Evolutionary conservation across 805 yeast genomes (phyloP).

Genomic region (Debaryomyces tyrocola): DNA sequence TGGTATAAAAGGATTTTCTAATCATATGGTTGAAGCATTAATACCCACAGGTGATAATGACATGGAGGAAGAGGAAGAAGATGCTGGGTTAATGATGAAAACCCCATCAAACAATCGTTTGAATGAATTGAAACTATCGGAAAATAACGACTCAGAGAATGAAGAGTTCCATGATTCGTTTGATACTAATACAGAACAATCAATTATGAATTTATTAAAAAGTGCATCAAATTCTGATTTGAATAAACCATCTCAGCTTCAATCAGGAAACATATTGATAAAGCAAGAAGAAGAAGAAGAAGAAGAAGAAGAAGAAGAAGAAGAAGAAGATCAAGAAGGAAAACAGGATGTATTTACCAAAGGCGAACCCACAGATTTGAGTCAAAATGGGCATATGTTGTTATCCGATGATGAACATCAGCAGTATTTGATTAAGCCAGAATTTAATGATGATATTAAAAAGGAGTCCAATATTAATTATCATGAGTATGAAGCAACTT

Average conservation of each 20-base stretch:
- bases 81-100: conserved; percentile 4
- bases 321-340: not conserved
- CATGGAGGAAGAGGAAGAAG: conserved; percentile 12
- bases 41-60: conserved; percentile 18
- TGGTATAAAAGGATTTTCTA: conserved; percentile 44
- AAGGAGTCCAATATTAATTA: not conserved
- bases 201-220: conserved; percentile 39
- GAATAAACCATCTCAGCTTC: not conserved
- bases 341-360: not conserved
- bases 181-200: conserved; percentile 38
- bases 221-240: conserved; percentile 12
- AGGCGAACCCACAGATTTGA: not conserved
- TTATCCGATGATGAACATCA: not conserved
- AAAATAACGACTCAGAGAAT: conserved; percentile 5
- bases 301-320: not conserved
- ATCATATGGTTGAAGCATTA: conserved; percentile 33
- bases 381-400: not conserved
- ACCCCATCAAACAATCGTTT: not conserved
- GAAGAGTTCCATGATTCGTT: conserved; percentile 27
- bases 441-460: not conserved
- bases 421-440: not conserved
- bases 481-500: conserved; percentile 1
- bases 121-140: not conserved
- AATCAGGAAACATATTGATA: not conserved
- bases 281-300: not conserved